Evolutionary conservation across 164 flowering plant genomes (phyloP), one percentile per base, ranked within the genome.

Genomic region (Cinnamomum micranthum): DNA sequence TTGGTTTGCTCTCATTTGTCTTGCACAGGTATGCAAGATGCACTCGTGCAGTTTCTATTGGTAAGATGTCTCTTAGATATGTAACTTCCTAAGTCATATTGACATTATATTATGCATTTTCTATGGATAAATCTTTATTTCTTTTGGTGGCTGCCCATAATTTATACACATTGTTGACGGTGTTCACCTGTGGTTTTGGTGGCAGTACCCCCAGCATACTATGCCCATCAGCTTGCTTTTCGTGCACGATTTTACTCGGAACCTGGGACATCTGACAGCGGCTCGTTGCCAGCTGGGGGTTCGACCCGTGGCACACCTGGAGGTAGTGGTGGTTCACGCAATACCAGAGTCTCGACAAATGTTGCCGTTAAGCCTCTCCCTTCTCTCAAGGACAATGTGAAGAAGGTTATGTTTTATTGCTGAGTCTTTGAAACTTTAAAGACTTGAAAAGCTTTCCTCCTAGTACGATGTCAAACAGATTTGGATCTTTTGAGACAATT

Each of bases 201-300:
- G 0, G 96, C 89, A 11, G 47, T 41, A 41, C 96, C 93, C 1
- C 96, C 96, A 1, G 96, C 93, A 1, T 90, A 90, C 72, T 91
- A 91, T 75, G 96, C 96, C 1, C 96, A 91, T 77, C 84, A 88
- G 3, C 92, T 92, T 60, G 96, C 96, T 0, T 89, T 89, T 66
- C 83, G 93, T 27, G 92, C 96, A 17, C 87, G 92, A 0, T 91
- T 91, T 73, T 91, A 90, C 69, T 84, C 88, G 93, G 96, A 91
- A 52, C 93, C 92, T 2, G 93, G 90, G 80, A 84, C 90, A 0
- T 91, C 93, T 0, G 93, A 88, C 68, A 86, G 90, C 70, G 93
- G 95, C 7, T 89, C 93, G 12, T 76, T 87, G 87, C 70, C 85
- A 1, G 89, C 89, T 60, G 89, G 87, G 9, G 80, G 79, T 25